Evolutionary conservation across 2,329 filamentous ascomycete genomes (phyloP), one percentile per base, ranked within the genome.

Genomic region (Colletotrichum paranaense): DNA sequence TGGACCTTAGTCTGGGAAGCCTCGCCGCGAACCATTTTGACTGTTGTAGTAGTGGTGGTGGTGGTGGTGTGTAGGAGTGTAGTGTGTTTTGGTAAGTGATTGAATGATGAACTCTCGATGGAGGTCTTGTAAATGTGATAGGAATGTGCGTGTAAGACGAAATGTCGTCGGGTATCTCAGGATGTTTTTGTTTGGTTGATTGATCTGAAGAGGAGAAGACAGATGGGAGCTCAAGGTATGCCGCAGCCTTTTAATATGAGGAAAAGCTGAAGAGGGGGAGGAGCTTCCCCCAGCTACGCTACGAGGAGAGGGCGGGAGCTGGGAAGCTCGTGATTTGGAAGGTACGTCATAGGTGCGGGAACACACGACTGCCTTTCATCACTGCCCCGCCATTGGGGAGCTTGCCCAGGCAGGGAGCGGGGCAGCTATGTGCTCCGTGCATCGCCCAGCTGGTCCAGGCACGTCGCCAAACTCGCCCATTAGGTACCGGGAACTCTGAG

Each of bases 1-100:
- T 96, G 93, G 85, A 97, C 89, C 87, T 97, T 97, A 86, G 88
- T 88, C 83, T 92, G 89, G 74, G 83, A 82, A 76, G 89, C 88
- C 86, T 94, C 93, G 86, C 92, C 93, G 82, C 92, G 92, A 83
- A 91, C 84, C 92, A 94, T 95, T 75, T 79, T 89, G 83, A 55
- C 12, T 24, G 57, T 26, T 52, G n/a, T 26, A 42, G 75, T 66
- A 64, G 71, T 68, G 52, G 32, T 26, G 57, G 75, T 66, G 65
- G 71, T 68, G 52, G 32, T 35, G 32, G 68, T 73, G 67, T 42
- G 16, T 42, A 12, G 38, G 2, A 9, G 19, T 49, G 42, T 49
- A 19, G 42, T n/a, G 63, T 71, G 74, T 60, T 38, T 73, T 73
- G 68, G 64, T 64, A 70, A 73, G 59, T 71, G 69, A 73, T 65